Evolutionary conservation across 805 yeast species (phyloP), one percentile per base, ranked within the genome.

Genomic region (Lipomyces yamanashiensis): DNA sequence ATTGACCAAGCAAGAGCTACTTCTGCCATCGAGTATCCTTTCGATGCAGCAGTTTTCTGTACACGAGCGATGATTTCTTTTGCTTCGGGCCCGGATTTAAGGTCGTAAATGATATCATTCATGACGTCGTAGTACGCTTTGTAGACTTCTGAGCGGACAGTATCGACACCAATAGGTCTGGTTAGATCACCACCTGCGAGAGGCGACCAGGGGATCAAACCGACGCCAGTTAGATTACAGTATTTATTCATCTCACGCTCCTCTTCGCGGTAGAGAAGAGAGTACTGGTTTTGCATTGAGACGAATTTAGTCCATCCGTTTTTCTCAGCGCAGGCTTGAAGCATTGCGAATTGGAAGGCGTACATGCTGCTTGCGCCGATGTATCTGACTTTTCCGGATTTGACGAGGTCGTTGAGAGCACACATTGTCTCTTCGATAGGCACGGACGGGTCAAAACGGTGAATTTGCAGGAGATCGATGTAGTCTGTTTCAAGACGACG

Each of bases 331-430:
- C 74, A 62, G 72, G 74, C 17, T 70, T 86, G 90, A 5, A 43
- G 9, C 54, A 69, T 69, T n/a, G 80, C 79, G 73, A 86, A 85
- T 67, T 85, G 84, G 19, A 75, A 73, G 0, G 86, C 81, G 64
- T 76, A 76, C 88, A 86, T 85, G 1, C 86, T 74, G 0, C 88
- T 85, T 1, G 89, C 88, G n/a, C 89, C 89, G 63, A 86, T 79
- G 72, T 85, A 86, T 54, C 87, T 76, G 4, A 78, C 78, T 34
- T 74, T 70, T n/a, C 87, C 87, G 39, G 68, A 59, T 40, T 77
- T 76, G 28, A 83, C 81, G 21, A 82, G 78, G 64, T 81, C 84
- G 71, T 85, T 81, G 69, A 85, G 75, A 0, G 87, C 81, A 68
- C 74, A 79, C 47, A 43, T 43, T 43, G 47, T 43, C 19, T 43